A percentile compares a stretch with the other conserved stretches of the same genome.
Evolutionary conservation across 2,329 filamentous ascomycete species (phyloP).

Genomic region (Didymella glomerata): DNA sequence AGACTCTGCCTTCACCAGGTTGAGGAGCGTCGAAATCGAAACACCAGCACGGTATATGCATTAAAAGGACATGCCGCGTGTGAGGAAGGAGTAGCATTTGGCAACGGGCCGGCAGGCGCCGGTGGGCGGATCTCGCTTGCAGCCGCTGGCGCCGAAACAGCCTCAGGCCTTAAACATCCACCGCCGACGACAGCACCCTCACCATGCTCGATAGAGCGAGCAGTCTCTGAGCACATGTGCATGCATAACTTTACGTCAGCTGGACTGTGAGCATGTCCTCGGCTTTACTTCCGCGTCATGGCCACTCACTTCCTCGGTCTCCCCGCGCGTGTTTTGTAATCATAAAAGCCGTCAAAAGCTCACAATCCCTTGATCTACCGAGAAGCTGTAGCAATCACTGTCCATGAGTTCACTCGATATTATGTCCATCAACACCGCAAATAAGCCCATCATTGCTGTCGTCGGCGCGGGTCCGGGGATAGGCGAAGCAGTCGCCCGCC

Average conservation of each 20-base stretch:
- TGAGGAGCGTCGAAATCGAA: neutral
- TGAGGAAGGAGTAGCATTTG: neutral
- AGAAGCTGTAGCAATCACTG: too few relatives aligned
- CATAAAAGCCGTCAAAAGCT: neutral
- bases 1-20: neutral
- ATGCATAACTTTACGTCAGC: too few relatives aligned
- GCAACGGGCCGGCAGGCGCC: neutral
- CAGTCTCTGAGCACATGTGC: too few relatives aligned
- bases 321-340: neutral
- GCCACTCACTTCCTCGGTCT: neutral
- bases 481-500: conserved; percentile 35
- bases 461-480: conserved; percentile 37
- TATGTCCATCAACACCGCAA: conserved; percentile 19
- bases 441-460: conserved; percentile 31
- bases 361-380: too few relatives aligned
- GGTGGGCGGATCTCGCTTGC: neutral
- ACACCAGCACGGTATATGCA: neutral
- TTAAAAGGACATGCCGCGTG: neutral
- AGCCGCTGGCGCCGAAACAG: neutral
- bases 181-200: too few relatives aligned
- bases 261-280: too few relatives aligned
- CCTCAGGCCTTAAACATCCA: too few relatives aligned
- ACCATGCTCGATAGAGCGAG: too few relatives aligned
- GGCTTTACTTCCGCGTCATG: too few relatives aligned
- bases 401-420: neutral